A percentile compares a stretch with the other conserved stretches of the same genome.
Conservation (phyloP, 2,329 filamentous ascomycete genomes). For the Claviceps citrina region DNA sequence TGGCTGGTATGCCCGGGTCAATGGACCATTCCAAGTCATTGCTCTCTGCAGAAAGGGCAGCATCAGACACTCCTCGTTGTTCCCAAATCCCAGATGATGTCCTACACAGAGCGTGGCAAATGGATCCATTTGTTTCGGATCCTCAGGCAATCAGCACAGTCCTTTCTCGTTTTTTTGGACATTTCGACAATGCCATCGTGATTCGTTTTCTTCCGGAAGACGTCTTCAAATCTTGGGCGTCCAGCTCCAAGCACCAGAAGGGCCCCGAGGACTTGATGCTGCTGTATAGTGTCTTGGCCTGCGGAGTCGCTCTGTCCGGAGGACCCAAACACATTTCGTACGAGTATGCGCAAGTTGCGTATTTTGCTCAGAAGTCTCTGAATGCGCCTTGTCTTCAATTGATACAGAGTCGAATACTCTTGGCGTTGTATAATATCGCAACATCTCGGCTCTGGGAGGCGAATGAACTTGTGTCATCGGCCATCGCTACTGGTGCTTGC, state of each 20-base stretch:
- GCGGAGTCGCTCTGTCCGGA: conserved; percentile 24
- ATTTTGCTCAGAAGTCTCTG: conserved; percentile 31
- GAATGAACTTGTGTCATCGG: conserved; percentile 48
- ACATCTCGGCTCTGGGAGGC: conserved; percentile 42
- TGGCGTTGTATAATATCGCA: conserved; percentile 51
- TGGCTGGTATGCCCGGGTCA: conserved; percentile 15
- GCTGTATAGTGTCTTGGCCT: conserved; percentile 28
- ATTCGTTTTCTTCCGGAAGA: conserved; percentile 27
- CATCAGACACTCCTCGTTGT: conserved; percentile 28
- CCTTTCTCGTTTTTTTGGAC: conserved; percentile 27
- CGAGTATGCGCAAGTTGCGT: conserved; percentile 35
- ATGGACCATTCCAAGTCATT: conserved; percentile 24
- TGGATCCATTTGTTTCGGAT: conserved; percentile 32
- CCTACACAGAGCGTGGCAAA: conserved; percentile 33
- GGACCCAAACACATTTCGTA: conserved; percentile 22
- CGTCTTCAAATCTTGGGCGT: conserved; percentile 23
- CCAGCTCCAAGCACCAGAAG: conserved; percentile 20
- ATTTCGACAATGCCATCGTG: conserved; percentile 26
- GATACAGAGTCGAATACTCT: conserved; percentile 50
- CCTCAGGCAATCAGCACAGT: conserved; percentile 24
- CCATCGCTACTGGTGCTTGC: conserved; percentile 42
- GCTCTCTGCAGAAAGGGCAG: conserved; percentile 21
- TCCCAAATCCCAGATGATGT: conserved; percentile 34
- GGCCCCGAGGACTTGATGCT: conserved; percentile 30
- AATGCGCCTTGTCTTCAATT: conserved; percentile 35